phyloP scores from a whole-genome alignment of 2,329 filamentous ascomycete species.

The Diplodia scrobiculata region DNA sequence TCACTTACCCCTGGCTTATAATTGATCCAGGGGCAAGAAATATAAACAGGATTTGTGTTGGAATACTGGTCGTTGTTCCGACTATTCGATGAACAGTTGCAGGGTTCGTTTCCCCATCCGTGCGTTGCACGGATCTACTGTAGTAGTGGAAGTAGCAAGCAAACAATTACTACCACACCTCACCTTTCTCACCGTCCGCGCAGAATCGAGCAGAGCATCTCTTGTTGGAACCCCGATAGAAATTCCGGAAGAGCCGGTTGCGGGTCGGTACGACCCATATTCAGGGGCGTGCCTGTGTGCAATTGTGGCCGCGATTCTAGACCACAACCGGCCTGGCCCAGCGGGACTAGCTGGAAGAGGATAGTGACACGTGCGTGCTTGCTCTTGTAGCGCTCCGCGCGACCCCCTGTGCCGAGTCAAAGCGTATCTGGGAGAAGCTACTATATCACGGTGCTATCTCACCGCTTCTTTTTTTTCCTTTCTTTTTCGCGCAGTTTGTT shows the following conservation, averaged over 20 bases:
- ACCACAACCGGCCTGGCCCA: not conserved
- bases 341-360: constrained; percentile 8
- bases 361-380: constrained; percentile 17
- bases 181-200: not conserved
- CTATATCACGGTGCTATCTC: not conserved
- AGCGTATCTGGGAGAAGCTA: not conserved
- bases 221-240: not conserved
- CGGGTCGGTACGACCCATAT: not conserved
- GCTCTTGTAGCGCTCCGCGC: constrained; percentile 5
- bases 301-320: constrained; percentile 12
- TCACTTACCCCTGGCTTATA: too few relatives aligned
- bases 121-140: not conserved
- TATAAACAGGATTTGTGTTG: too few relatives aligned
- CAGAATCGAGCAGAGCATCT: not conserved
- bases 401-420: constrained; percentile 15
- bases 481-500: not conserved
- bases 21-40: too few relatives aligned
- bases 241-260: not conserved
- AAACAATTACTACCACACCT: not conserved
- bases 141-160: not conserved
- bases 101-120: not conserved
- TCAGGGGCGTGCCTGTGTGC: not conserved
- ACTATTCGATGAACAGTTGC: not conserved
- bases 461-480: constrained; percentile 9
- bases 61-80: too few relatives aligned